Base-by-base conservation (phyloP, 306 rosid genomes). In the Cajanus cajan region DNA sequence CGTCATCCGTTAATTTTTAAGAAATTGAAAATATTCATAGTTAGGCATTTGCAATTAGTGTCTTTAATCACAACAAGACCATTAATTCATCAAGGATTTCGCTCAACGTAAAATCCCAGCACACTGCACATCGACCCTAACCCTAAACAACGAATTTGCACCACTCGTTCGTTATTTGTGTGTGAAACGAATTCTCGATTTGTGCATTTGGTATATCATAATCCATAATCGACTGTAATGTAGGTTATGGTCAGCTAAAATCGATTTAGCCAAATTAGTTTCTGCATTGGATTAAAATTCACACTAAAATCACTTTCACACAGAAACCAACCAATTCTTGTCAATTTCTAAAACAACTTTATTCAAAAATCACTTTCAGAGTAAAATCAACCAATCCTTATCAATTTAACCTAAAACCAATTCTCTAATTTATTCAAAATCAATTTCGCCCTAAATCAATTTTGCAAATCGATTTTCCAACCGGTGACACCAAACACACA, bases 1-100 rank as follows among this genome's bases (percentile, higher is more conserved):
- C n/a, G n/a, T 55, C 11, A 10, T 1, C 18, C 51, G 1, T 25
- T 40, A 39, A 54, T 0, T 28, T 36, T 41, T 18, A 47, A 47
- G 54, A 36, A 57, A 25, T 69, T 14, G 15, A 77, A 5, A 2
- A 5, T 4, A 0, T 39, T 7, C 7, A 31, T 3, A 5, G 4
- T 51, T n/a, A 24, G 8, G 8, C 25, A 41, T 40, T n/a, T 11
- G 3, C 11, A 65, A 18, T 54, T 10, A 2, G 24, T 45, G 28
- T 39, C 58, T 18, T 34, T 16, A 41, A 19, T 33, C 21, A 21
- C 16, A 43, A 6, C 6, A 10, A 8, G 8, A 55, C 44, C 2
- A 34, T 44, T 45, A 77, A 52, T 11, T 16, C 10, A 62, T 51
- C 25, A 7, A n/a, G 37, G 77, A 79, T 71, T 64, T 71, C 73